Base-by-base conservation (phyloP, 306 rosid species). In the Quercus bicolor region DNA sequence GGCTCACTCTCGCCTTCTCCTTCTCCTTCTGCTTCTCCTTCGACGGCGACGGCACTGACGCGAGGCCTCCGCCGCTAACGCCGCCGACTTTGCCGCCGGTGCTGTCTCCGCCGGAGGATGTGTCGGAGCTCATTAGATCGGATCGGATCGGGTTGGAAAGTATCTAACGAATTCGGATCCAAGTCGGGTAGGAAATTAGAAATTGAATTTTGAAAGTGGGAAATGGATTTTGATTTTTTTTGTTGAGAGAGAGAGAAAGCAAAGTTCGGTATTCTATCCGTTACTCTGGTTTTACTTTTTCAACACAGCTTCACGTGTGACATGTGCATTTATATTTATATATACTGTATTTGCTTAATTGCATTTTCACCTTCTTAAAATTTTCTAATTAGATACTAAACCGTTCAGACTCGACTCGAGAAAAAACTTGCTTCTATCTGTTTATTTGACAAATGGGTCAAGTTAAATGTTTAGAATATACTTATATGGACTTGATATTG, bases 1-100 rank as follows among this genome's bases (percentile, higher is more conserved):
- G 86, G 61, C 98, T 96, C 78, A 91, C 99, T 77, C 94, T 79
- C 23, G 92, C 90, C 70, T 96, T 96, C 89, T 89, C 98, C 86
- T 90, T 91, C 56, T 71, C 84, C 80, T 68, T 87, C 56, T 68
- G 53, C 53, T 48, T 45, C 52, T 45, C 52, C 52, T 45, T 48
- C 16, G 3, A 13, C 16, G 53, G 53, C 15, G 5, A 34, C 4
- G 76, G 2, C 54, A 55, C 78, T 81, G 81, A 31, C 19, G 84
- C 0, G 1, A 77, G 2, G 40, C 60, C 20, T 66, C 81, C 4
- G 76, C 3, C 54, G 60, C 78, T 79, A 79, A 24, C 19, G 83
- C 0, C 81, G 45, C 45, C 45, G 45, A 2, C 86, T 74, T 31
- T 82, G 11, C 48, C 4, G 14, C 82, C 45, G 70, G 76, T 28